Evolutionary conservation across 2,329 filamentous ascomycete species (phyloP), one percentile per base, ranked within the genome.

Genomic region (Aschersonia sp.): DNA sequence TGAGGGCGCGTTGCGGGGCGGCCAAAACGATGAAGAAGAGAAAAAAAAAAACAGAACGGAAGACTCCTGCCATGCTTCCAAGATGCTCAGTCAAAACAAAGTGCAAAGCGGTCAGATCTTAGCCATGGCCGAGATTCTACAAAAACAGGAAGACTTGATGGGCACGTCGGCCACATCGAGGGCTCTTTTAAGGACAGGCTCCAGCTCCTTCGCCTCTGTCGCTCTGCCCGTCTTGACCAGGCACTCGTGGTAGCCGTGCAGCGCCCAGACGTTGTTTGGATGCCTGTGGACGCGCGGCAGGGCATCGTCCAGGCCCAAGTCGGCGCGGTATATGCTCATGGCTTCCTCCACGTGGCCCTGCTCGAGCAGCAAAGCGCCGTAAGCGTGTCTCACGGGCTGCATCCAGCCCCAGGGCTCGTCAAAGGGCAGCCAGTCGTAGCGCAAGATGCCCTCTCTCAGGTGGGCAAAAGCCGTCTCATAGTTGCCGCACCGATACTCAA

Each of bases 321-420:
- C 80, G 0, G 76, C 77, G 22, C 62, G 65, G 52, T 84, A 85
- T 1, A 79, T 71, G 1, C 58, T 66, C 2, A 70, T 62, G 0
- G 81, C 79, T 45, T 81, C 67, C 30, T 73, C 68, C 0, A 74
- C 64, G n/a, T 65, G 65, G 0, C 73, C 77, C 55, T 83, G 81
- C 56, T 87, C 83, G 10, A 85, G 67, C 32, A 85, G 59, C 4
- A 88, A 66, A 0, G 83, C 83, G 1, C 79, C 83, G 45, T 81
- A 81, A 0, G 83, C 83, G 59, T 87, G 83, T 4, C 82, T 69
- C 0, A 77, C 75, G 0, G 83, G 83, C 57, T 84, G 80, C 82
- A 87, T 86, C 83, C 83, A 87, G 0, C 80, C 81, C 83, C 83
- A 87, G 0, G 84, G 84, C 58, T 88, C 84, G 45, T 82, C 79